Evolutionary conservation across 2,329 filamentous ascomycete species (phyloP).

Genomic region (Ophiostoma piceae): DNA sequence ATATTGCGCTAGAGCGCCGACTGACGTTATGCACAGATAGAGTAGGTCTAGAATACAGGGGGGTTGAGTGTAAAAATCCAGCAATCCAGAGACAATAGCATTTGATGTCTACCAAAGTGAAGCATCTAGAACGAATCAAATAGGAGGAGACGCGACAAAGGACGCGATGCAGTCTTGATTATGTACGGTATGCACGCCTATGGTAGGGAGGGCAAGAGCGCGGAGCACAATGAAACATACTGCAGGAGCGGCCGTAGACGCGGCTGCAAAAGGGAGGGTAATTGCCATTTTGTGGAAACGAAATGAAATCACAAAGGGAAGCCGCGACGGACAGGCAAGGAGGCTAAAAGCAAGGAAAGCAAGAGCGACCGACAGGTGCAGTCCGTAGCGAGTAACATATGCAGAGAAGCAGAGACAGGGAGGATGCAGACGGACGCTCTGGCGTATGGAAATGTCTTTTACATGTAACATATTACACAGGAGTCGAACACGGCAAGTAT

Average conservation of each 20-base stretch:
- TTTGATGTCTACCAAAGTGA: neutral
- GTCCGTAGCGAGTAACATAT: neutral
- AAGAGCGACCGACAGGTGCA: neutral
- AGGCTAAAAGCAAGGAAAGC: neutral
- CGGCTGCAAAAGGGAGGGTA: neutral
- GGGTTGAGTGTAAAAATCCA: neutral
- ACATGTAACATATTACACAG: neutral
- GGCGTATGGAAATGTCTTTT: neutral
- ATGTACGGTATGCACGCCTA: neutral
- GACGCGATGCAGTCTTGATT: conserved; percentile 1
- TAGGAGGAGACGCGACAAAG: neutral
- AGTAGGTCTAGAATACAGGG: neutral
- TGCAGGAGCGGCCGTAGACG: neutral
- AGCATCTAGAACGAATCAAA: neutral
- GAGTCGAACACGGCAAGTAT: conserved; percentile 3
- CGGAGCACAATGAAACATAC: neutral
- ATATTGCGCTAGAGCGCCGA: neutral
- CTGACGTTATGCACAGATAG: neutral
- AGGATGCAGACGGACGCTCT: neutral
- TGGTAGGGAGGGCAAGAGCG: conserved; percentile 5
- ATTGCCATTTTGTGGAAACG: neutral
- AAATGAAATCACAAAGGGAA: neutral
- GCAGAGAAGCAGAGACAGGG: neutral
- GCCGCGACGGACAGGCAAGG: neutral
- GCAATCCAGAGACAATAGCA: neutral